These are phyloP conservation scores for Colletotrichum destructivum DNA, from an alignment of 2,329 filamentous ascomycete species.

Conservation along the genomic window DNA sequence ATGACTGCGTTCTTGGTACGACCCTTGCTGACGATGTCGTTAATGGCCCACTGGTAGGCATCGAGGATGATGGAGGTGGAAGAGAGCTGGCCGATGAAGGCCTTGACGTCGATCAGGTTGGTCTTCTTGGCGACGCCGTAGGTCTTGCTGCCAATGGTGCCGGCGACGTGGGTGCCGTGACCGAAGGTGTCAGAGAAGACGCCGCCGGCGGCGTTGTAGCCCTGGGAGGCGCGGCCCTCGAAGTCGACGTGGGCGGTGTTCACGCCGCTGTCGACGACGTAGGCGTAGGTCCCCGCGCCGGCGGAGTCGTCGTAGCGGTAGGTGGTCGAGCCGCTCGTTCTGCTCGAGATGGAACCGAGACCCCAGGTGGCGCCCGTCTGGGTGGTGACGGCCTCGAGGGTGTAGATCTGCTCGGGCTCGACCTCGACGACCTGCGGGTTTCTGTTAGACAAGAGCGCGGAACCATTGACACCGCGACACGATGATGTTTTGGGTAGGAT, in stretches of 20 bases:
- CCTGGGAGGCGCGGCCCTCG: conserved; percentile 58
- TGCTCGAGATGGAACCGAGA: conserved; percentile 13
- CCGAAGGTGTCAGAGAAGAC: conserved; percentile 53
- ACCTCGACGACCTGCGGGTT: neutral
- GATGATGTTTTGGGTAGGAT: no score
- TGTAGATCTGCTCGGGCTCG: neutral
- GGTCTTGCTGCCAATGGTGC: conserved; percentile 58
- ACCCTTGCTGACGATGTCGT: conserved; percentile 15
- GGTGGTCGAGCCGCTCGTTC: conserved; percentile 45
- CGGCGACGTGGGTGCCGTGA: conserved; percentile 51
- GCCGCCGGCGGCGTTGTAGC: conserved; percentile 50
- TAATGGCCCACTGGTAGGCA: conserved; percentile 10
- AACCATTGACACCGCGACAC: no score
- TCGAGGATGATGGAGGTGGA: no score
- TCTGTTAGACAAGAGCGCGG: no score
- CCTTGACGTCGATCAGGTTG: conserved; percentile 61
- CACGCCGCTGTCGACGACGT: conserved; percentile 70
- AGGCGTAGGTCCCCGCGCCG: conserved; percentile 61
- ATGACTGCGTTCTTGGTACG: conserved; percentile 19
- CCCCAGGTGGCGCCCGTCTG: conserved; percentile 8
- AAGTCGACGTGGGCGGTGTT: conserved; percentile 61
- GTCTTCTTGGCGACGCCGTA: conserved; percentile 63
- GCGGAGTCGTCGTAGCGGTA: conserved; percentile 60
- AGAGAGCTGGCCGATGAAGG: conserved; percentile 45
- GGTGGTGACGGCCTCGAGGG: neutral